Conservation (phyloP, 768 basidiomycete species). For the Hydnomerulius pinastri region DNA sequence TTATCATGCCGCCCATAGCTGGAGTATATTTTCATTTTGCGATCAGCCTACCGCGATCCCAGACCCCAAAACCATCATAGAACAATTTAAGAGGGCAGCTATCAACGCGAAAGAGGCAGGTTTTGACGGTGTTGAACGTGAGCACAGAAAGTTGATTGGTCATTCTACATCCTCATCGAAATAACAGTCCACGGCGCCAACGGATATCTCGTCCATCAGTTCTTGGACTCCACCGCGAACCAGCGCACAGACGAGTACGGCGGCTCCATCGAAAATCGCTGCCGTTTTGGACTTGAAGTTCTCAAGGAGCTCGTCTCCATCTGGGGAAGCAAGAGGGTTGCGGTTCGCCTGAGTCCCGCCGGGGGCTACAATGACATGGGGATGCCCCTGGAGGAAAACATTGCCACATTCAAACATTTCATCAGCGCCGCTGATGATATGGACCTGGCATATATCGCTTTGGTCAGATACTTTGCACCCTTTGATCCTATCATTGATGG, state of each 20-base stretch:
- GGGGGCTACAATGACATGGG: constrained; percentile 50
- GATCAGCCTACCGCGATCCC: constrained; percentile 41
- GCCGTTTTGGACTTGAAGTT: constrained; percentile 54
- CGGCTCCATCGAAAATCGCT: constrained; percentile 58
- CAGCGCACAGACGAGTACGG: constrained; percentile 60
- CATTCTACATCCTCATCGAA: neutral
- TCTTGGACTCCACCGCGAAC: constrained; percentile 51
- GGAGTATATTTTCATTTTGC: neutral
- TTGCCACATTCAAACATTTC: constrained; percentile 44
- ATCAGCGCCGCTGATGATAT: constrained; percentile 42
- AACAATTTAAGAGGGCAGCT: constrained; percentile 45
- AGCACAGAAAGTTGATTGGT: constrained; percentile 10
- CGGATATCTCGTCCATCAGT: constrained; percentile 50
- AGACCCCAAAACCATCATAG: constrained; percentile 43
- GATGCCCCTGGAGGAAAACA: constrained; percentile 47
- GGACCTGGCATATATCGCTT: constrained; percentile 26
- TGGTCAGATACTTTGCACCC: constrained; percentile 19
- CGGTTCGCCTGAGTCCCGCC: constrained; percentile 45
- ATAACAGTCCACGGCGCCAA: constrained; percentile 44
- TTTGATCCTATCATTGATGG: constrained; percentile 27
- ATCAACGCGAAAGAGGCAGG: constrained; percentile 53
- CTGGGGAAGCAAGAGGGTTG: constrained; percentile 45
- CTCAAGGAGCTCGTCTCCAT: constrained; percentile 43
- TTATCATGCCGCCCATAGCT: neutral
- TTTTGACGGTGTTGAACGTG: constrained; percentile 57